Evolutionary conservation across 2,329 filamentous ascomycete species (phyloP).

Genomic region (Pseudofabraea citricarpa): DNA sequence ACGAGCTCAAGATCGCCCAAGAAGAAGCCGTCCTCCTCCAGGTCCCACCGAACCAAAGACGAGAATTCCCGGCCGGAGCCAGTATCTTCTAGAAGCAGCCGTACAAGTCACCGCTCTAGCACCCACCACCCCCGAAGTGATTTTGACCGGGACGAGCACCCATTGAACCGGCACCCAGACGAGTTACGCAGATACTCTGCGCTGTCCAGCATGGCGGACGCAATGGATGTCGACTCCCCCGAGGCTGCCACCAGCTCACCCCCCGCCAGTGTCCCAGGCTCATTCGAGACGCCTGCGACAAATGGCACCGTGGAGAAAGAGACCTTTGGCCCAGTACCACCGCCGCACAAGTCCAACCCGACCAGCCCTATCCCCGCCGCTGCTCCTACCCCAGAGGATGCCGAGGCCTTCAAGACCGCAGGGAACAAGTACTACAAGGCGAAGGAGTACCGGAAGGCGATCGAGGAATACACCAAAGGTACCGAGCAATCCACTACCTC

Average conservation of each 20-base stretch:
- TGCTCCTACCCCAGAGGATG: constrained; percentile 54
- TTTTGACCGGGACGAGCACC: constrained; percentile 69
- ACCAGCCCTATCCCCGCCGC: constrained; percentile 50
- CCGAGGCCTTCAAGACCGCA: constrained; percentile 84
- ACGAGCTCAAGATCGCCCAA: constrained; percentile 18
- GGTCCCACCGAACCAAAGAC: constrained; percentile 21
- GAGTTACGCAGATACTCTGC: constrained; percentile 73
- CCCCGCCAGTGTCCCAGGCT: constrained; percentile 35
- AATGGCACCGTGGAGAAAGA: constrained; percentile 36
- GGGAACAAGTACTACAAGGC: constrained; percentile 98
- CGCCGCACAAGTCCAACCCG: constrained; percentile 64
- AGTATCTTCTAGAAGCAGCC: constrained; percentile 24
- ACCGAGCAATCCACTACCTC: no score
- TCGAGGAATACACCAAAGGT: constrained; percentile 96
- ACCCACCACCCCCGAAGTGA: constrained; percentile 31
- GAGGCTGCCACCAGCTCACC: constrained; percentile 52
- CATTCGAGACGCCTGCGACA: constrained; percentile 39
- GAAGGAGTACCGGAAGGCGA: constrained; percentile 80
- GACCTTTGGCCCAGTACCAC: constrained; percentile 52
- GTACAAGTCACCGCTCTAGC: constrained; percentile 21
- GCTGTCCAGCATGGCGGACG: constrained; percentile 53
- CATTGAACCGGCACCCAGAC: constrained; percentile 85
- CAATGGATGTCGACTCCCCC: constrained; percentile 74
- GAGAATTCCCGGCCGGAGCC: constrained; percentile 20
- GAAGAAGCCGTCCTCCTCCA: constrained; percentile 23